Base-by-base conservation (phyloP, 2,329 filamentous ascomycete species). In the Penicillium sp. region DNA sequence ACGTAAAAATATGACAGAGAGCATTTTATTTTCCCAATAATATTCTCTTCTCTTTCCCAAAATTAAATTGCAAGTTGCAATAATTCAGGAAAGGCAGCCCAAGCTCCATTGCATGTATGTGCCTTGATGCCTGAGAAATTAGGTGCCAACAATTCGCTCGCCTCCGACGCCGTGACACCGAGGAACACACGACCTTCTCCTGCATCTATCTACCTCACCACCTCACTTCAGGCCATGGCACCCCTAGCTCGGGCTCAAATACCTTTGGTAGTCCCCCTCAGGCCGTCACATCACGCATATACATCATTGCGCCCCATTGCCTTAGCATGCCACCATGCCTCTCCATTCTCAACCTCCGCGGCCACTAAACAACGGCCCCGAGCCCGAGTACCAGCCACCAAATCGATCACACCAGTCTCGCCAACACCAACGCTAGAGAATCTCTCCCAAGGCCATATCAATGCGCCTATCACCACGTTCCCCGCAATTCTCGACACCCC, bases 381-480 rank as follows among this genome's bases (percentile, higher is more conserved):
- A 55, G 50, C 50, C 40, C 62, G 49, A 56, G 64, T 62, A 56
- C 65, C 45, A 47, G n/a, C 54, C 35, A 19, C 62, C 49, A 49
- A 67, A 26, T 45, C 58, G 49, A 60, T 44, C 24, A 53, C 57
- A 8, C 53, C 26, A 40, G 26, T 13, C 53, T n/a, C 53, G 2
- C 24, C 22, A 26, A 33, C 38, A 33, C 53, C 53, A 40, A 55
- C 38, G 0, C 33, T 58, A 64, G 30, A 40, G 44, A 57, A 60
- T 58, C 7, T 63, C 68, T 40, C 59, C 12, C 33, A 53, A 24
- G 38, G 75, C 57, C 68, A 74, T 58, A 73, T 93, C 68, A 96
- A 96, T 79, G 89, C 91, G 0, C 91, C 92, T 0, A 72, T 80
- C 10, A 86, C 87, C 51, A 95, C 92, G 0, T 88, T 90, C 24